Base-by-base conservation (phyloP, 768 basidiomycete species). In the Panus rudis region DNA sequence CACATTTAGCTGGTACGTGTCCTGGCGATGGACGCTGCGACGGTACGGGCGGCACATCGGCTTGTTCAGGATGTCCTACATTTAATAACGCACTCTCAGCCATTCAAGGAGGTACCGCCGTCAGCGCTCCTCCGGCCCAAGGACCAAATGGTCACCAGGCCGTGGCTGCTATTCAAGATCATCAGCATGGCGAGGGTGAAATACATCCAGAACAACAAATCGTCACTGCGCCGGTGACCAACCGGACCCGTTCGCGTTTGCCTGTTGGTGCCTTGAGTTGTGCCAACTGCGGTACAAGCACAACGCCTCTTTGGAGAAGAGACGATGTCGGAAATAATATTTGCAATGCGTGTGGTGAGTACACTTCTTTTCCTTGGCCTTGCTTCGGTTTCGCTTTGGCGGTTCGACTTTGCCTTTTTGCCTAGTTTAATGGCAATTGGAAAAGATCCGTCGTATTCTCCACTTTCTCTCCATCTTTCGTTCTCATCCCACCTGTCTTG, bases 21-120 rank as follows among this genome's bases (percentile, higher is more conserved):
- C 96, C 96, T 3, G 96, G 96, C 45, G 96, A 97, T 66, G 96
- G 96, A 25, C 78, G 89, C 53, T 99, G 96, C 67, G 91, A 99
- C 66, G 96, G 96, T 52, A 93, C 90, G 11, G 96, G 96, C 55
- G 96, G 96, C 41, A 81, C 91, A 51, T 79, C 79, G 47, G 84
- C 89, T 49, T 99, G 96, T 63, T 78, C 84, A 51, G 96, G 96
- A 34, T 99, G 96, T 63, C 96, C 96, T 11, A 93, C 94, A 24
- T 92, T 81, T 68, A 99, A 97, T 71, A 99, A 99, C 59, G 75
- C 75, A 41, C 43, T 46, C 13, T 14, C 21, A 35, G 47, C 45
- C 43, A 41, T 49, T 41, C 42, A 43, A 13, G 31, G 46, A 41
- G 47, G 50, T 35, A 34, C 59, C 33, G 47, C 48, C 43, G 54